Base-by-base conservation (phyloP, 345 rosid genomes). In the Punica granatum region DNA sequence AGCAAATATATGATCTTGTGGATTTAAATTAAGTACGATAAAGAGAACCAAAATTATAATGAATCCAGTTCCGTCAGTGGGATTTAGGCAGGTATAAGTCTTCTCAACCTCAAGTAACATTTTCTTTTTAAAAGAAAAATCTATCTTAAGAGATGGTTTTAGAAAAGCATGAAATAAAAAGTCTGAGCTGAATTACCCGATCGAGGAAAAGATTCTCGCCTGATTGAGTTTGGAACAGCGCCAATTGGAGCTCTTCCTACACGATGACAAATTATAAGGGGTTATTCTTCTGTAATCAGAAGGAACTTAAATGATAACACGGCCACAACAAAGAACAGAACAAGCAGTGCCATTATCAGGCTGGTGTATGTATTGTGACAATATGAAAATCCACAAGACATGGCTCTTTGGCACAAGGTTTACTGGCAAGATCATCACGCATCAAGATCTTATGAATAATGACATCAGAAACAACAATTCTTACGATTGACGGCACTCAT, bases 181-280 rank as follows among this genome's bases (percentile, higher is more conserved):
- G 11, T 54, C 28, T 25, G 28, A 25, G 60, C 23, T 26, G 61
- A 39, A 78, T 81, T 77, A 92, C 98, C 97, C 93, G 73, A 60
- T 90, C 98, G 14, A 90, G 82, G 77, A 92, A 90, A 58, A 92
- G 90, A 77, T 88, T 88, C 81, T 85, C 97, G 26, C 89, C 84
- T 7, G 25, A 48, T 4, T 85, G 76, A 75, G 87, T 75, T 68
- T 82, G 83, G 71, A 92, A 76, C 37, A 92, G 67, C 10, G 98
- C 98, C 51, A 92, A 60, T 30, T 77, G 86, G 73, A 92, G 98
- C 74, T 92, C 97, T 81, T 92, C 98, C 97, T 90, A 58, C 69
- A 79, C 63, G 74, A 48, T 16, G 63, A 67, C n/a, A 64, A 70
- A 34, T 28, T 10, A 26, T 30, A 9, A 8, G 11, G 8, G 25